Conservation (phyloP, 2,329 filamentous ascomycete genomes). For the Hymenoscyphus scutula region DNA sequence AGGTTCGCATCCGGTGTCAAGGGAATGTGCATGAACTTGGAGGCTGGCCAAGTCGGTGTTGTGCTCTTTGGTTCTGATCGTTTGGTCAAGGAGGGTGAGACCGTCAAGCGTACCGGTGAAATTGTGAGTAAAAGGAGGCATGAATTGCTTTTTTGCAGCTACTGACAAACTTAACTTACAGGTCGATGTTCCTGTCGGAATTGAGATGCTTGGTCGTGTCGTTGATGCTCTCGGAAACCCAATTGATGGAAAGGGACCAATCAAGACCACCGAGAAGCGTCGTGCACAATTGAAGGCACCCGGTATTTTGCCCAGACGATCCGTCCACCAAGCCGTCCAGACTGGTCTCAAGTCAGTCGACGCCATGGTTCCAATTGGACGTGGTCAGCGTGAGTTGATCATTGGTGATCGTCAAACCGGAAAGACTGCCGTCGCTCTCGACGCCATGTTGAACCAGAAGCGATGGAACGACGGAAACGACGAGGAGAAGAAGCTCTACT, state of each 20-base stretch:
- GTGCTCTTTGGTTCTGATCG: conserved; percentile 99
- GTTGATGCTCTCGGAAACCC: conserved; percentile 98
- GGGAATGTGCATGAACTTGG: conserved; percentile 99
- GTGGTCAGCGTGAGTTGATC: conserved; percentile 99
- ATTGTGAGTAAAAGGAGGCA: conserved; percentile 68
- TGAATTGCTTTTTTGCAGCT: conserved; percentile 2
- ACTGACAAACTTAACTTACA: conserved; percentile 41
- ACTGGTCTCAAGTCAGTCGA: conserved; percentile 99
- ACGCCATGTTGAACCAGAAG: conserved; percentile 99
- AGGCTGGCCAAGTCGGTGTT: conserved; percentile 99
- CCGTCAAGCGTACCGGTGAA: conserved; percentile 98
- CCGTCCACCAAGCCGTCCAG: conserved; percentile 98
- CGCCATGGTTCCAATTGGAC: conserved; percentile 99
- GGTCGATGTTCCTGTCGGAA: conserved; percentile 95
- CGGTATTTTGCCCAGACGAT: conserved; percentile 93
- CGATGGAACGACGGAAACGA: conserved; percentile 87
- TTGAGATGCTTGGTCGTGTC: conserved; percentile 93
- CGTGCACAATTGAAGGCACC: conserved; percentile 99
- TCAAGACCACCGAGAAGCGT: conserved; percentile 87
- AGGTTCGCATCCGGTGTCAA: conserved; percentile 99
- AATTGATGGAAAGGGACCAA: conserved; percentile 97
- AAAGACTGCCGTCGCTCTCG: conserved; percentile 98
- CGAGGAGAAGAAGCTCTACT: conserved; percentile 99
- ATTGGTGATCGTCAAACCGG: conserved; percentile 99
- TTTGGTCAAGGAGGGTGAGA: conserved; percentile 99